Conservation (phyloP, 2,329 filamentous ascomycete species). For the Clonostachys rosea region DNA sequence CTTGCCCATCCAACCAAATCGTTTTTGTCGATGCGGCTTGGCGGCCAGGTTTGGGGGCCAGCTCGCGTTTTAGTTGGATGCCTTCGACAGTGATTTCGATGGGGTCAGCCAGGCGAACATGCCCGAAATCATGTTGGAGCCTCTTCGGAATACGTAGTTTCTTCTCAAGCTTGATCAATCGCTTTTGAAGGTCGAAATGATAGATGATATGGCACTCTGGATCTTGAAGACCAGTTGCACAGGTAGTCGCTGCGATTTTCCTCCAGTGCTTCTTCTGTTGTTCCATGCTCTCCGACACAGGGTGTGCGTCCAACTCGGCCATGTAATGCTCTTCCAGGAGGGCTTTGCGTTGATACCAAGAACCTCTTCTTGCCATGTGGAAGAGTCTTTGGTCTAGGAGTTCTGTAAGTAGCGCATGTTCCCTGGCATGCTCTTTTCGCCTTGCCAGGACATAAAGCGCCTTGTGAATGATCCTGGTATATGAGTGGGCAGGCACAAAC, state of each 20-base stretch:
- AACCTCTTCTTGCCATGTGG: slow-evolving; percentile 76
- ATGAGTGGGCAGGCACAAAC: slow-evolving; percentile 88
- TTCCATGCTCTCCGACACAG: slow-evolving; percentile 28
- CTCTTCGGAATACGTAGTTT: slow-evolving; percentile 77
- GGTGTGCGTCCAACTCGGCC: slow-evolving; percentile 51
- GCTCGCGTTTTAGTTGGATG: slow-evolving; percentile 66
- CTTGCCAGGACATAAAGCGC: slow-evolving; percentile 73
- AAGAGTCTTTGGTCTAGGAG: slow-evolving; percentile 80
- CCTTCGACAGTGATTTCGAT: slow-evolving; percentile 73
- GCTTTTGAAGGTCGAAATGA: slow-evolving; percentile 92
- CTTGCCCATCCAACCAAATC: slow-evolving; percentile 77
- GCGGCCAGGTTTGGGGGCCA: slow-evolving; percentile 30
- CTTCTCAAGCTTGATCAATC: slow-evolving; percentile 86
- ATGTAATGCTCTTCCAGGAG: slow-evolving; percentile 95
- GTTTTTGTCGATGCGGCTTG: slow-evolving; percentile 62
- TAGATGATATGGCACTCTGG: slow-evolving; percentile 86
- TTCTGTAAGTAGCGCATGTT: slow-evolving; percentile 70
- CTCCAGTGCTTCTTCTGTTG: slow-evolving; percentile 80
- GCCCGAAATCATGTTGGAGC: slow-evolving; percentile 87
- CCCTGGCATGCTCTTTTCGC: slow-evolving; percentile 73
- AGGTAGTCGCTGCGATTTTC: slow-evolving; percentile 69
- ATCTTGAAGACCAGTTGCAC: slow-evolving; percentile 83
- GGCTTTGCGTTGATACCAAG: slow-evolving; percentile 95
- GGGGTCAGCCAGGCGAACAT: slow-evolving; percentile 74
- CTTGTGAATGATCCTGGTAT: slow-evolving; percentile 90